Conservation (phyloP, 345 rosid species). For the Euphorbia tirucalli region DNA sequence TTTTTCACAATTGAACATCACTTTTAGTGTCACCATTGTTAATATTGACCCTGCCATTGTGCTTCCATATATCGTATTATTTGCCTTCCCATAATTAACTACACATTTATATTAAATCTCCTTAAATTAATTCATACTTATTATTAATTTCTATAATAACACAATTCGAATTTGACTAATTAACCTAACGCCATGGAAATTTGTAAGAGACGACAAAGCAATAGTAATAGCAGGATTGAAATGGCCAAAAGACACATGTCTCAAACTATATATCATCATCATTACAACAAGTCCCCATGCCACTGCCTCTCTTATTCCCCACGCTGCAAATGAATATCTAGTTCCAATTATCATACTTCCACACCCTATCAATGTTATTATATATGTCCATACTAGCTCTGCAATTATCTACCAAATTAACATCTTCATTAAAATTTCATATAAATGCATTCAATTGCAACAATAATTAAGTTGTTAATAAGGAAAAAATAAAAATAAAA, state of each 20-base stretch:
- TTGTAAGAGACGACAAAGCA: constrained; percentile 33
- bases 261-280: constrained; percentile 39
- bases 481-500: too few relatives aligned
- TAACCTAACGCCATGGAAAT: constrained; percentile 41
- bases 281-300: constrained; percentile 45
- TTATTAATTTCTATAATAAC: too few relatives aligned
- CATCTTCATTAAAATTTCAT: too few relatives aligned
- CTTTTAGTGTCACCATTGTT: too few relatives aligned
- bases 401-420: constrained; percentile 36
- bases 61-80: too few relatives aligned
- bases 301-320: constrained; percentile 38
- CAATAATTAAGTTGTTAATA: too few relatives aligned
- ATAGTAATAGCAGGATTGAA: constrained; percentile 54
- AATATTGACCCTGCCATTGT: too few relatives aligned
- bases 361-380: constrained; percentile 40
- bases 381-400: constrained; percentile 47
- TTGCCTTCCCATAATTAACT: too few relatives aligned
- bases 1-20: too few relatives aligned
- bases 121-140: too few relatives aligned
- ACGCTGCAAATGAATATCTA: constrained; percentile 21
- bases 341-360: constrained; percentile 31
- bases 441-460: too few relatives aligned
- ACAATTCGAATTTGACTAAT: constrained; percentile 11
- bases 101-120: too few relatives aligned
- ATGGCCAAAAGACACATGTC: constrained; percentile 56